Conservation (phyloP, 169 alveolate species). For the Plasmodium ovale region DNA sequence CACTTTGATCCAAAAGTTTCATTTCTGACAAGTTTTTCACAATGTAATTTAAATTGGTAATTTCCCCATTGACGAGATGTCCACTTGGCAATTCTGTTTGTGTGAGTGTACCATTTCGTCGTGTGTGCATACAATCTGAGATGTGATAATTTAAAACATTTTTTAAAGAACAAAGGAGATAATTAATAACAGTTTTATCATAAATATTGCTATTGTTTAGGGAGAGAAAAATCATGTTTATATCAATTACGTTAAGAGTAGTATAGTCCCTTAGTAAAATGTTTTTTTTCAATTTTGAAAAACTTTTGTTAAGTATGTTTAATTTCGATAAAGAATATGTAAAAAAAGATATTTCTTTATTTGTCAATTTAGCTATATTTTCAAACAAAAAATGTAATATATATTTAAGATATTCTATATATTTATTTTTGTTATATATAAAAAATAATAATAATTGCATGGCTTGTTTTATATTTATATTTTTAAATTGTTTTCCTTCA, state of each 20-base stretch:
- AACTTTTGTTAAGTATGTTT: constrained; percentile 23
- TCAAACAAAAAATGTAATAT: constrained; percentile 30
- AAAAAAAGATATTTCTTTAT: constrained; percentile 61
- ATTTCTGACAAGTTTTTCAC: constrained; percentile 57
- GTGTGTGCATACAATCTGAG: no score
- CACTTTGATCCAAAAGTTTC: constrained; percentile 53
- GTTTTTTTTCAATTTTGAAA: constrained; percentile 15
- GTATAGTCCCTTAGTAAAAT: constrained; percentile 25
- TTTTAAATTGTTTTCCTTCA: constrained; percentile 29
- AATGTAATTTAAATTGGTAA: constrained; percentile 14
- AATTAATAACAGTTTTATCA: constrained; percentile 30
- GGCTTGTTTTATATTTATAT: constrained; percentile 73
- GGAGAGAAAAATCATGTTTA: constrained; percentile 45
- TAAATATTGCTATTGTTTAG: constrained; percentile 44
- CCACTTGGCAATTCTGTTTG: not conserved
- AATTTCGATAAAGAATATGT: constrained; percentile 47
- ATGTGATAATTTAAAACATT: not conserved
- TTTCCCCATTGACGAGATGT: not conserved
- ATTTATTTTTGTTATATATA: constrained; percentile 54
- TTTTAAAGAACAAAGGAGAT: constrained; percentile 26
- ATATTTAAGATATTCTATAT: constrained; percentile 52
- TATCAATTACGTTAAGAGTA: constrained; percentile 27
- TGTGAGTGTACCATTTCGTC: not conserved
- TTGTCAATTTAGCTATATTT: constrained; percentile 23
- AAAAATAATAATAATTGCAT: constrained; percentile 56